phyloP scores from a whole-genome alignment of 352 stramenopile species.

The Phytophthora sansomeana region DNA sequence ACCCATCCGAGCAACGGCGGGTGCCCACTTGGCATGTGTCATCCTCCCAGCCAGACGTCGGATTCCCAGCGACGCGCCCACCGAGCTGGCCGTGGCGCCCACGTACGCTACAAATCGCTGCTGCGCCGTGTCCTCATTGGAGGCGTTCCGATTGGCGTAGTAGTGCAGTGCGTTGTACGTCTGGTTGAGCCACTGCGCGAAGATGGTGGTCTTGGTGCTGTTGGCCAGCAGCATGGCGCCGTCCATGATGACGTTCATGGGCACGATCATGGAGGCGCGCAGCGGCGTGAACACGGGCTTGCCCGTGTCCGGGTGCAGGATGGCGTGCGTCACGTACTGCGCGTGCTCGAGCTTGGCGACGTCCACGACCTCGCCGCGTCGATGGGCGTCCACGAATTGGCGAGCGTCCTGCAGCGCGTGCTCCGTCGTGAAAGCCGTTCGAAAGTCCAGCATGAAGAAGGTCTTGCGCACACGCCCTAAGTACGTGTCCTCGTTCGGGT shows the following conservation, averaged over 20 bases:
- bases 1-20: slow-evolving; percentile 67
- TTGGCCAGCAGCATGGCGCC: slow-evolving; percentile 82
- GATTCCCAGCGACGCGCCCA: slow-evolving; percentile 78
- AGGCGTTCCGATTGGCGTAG: slow-evolving; percentile 90
- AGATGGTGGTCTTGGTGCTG: slow-evolving; percentile 69
- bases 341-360: slow-evolving; percentile 52
- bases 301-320: slow-evolving; percentile 81
- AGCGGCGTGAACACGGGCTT: slow-evolving; percentile 71
- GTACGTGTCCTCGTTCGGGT: slow-evolving; percentile 84
- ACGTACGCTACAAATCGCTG: slow-evolving; percentile 78
- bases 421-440: slow-evolving; percentile 72
- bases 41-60: slow-evolving; percentile 61
- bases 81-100: slow-evolving; percentile 76
- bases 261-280: slow-evolving; percentile 88
- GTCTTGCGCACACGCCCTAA: slow-evolving; percentile 79
- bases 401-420: slow-evolving; percentile 57
- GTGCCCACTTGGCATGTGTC: slow-evolving; percentile 53
- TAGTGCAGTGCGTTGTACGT: slow-evolving; percentile 93
- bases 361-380: slow-evolving; percentile 52
- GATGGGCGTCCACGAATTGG: slow-evolving; percentile 47
- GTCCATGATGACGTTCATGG: slow-evolving; percentile 88
- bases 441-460: slow-evolving; percentile 86
- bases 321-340: slow-evolving; percentile 73
- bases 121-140: slow-evolving; percentile 80
- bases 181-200: slow-evolving; percentile 90